Evolutionary conservation across 352 stramenopile species (phyloP).

Genomic region (Hyaloperonospora brassicae): DNA sequence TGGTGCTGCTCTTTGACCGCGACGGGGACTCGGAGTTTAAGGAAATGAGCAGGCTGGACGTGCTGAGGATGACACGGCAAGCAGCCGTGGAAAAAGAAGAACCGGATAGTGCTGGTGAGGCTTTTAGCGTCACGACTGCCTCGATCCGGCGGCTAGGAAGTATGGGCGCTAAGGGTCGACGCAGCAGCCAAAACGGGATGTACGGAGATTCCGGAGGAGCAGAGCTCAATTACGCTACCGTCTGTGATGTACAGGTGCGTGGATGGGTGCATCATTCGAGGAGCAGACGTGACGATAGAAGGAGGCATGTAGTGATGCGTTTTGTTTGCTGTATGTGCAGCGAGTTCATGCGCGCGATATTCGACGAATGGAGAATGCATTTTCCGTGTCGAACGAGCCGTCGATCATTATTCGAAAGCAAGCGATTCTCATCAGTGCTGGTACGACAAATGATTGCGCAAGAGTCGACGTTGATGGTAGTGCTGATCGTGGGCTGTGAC

Average conservation of each 20-base stretch:
- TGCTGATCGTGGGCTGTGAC: constrained; percentile 4
- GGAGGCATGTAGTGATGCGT: background rate
- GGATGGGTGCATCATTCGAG: too few species aligned
- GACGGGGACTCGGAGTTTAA: constrained; percentile 44
- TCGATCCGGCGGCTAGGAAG: constrained; percentile 20
- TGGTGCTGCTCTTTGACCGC: constrained; percentile 49
- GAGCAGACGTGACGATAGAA: background rate
- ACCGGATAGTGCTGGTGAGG: constrained; percentile 12
- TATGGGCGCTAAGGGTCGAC: constrained; percentile 16
- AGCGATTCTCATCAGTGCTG: constrained; percentile 69
- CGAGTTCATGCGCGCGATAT: constrained; percentile 69
- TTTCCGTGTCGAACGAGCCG: constrained; percentile 64
- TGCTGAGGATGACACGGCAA: constrained; percentile 51
- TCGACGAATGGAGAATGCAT: constrained; percentile 63
- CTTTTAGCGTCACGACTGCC: constrained; percentile 2
- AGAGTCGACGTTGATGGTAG: background rate
- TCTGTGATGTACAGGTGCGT: constrained; percentile 37
- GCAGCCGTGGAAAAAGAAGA: constrained; percentile 27
- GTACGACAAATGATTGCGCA: constrained; percentile 12
- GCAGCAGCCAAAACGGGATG: constrained; percentile 16
- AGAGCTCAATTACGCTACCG: constrained; percentile 25
- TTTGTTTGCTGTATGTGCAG: constrained; percentile 19
- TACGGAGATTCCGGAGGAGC: constrained; percentile 15
- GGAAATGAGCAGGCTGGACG: constrained; percentile 45
- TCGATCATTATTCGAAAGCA: constrained; percentile 72